These are phyloP conservation scores for Solanum ahanhuiri DNA, from an alignment of 257 asterid genomes.

Conservation along the genomic window DNA sequence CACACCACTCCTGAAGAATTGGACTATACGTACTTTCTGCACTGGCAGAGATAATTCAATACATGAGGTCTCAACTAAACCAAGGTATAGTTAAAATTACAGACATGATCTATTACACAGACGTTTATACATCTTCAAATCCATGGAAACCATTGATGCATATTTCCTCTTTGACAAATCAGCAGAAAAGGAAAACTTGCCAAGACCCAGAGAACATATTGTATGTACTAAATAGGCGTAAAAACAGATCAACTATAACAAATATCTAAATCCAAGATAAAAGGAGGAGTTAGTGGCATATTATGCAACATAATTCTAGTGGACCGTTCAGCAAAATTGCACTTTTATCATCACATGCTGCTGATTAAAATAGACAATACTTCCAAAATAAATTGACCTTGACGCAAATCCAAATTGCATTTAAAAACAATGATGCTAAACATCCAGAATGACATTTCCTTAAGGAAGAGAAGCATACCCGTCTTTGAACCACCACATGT, in stretches of 20 bases:
- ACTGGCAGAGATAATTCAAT: neutral
- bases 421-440: neutral
- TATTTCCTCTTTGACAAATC: neutral
- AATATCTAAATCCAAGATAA: neutral
- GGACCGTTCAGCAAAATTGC: neutral
- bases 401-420: neutral
- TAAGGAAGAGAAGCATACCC: constrained; percentile 39
- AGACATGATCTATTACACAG: neutral
- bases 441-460: neutral
- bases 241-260: neutral
- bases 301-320: neutral
- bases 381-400: neutral
- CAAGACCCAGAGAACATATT: neutral
- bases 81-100: neutral
- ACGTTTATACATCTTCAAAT: neutral
- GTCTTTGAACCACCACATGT: constrained; percentile 91
- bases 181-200: neutral
- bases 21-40: neutral
- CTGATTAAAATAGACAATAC: neutral
- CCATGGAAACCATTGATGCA: neutral
- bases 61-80: neutral
- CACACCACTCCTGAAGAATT: too few species aligned
- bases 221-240: neutral
- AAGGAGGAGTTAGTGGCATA: neutral
- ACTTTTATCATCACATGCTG: neutral